Evolutionary conservation across 1,139 yeast genomes (phyloP), one percentile per base, ranked within the genome.

Genomic region (Kodamaea alishanica): DNA sequence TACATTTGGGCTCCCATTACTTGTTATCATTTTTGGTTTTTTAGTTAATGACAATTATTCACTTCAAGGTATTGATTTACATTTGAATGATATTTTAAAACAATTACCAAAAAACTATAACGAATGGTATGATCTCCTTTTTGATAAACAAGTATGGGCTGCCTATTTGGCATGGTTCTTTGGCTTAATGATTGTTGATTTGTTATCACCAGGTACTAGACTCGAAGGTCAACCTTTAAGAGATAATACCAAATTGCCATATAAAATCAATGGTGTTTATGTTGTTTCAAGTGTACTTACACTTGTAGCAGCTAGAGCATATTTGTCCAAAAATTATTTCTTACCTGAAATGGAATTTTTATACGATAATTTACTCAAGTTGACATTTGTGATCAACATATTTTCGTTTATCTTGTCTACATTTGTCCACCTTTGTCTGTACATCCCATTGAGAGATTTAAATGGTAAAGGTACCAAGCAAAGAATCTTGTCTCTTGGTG

Each of bases 291-390:
- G 79, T 1, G 60, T 88, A 26, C 40, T 71, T 8, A 55, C 70
- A 0, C 45, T 78, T 0, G 57, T 88, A 26, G 57, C 61, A 1
- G 69, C 77, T 8, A 72, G 97, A 48, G 70, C 73, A 42, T 63
- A 60, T 33, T 47, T 63, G 24, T 72, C 82, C 6, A 55, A 63
- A 1, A 78, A 84, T 31, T 69, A 67, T 45, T 58, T 48, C 43
- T 65, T 88, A 56, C 96, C 96, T 0, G 97, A 90, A 60, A 70
- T 92, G 46, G 81, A 73, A 48, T 90, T 79, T 50, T 60, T 92
- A 24, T 86, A 87, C 58, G 73, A 76, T 34, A 77, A 90, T 56
- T 75, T 82, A 44, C 58, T 84, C 37, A 80, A 81, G 49, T 68
- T 92, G 46, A 77, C 84, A 40, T 61, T 80, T 26, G 79, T 82